Percentiles rank a stretch among this genome's conserved stretches.
phyloP scores from a whole-genome alignment of 1,284 basidiomycete genomes.

The Tremellales sp. region DNA sequence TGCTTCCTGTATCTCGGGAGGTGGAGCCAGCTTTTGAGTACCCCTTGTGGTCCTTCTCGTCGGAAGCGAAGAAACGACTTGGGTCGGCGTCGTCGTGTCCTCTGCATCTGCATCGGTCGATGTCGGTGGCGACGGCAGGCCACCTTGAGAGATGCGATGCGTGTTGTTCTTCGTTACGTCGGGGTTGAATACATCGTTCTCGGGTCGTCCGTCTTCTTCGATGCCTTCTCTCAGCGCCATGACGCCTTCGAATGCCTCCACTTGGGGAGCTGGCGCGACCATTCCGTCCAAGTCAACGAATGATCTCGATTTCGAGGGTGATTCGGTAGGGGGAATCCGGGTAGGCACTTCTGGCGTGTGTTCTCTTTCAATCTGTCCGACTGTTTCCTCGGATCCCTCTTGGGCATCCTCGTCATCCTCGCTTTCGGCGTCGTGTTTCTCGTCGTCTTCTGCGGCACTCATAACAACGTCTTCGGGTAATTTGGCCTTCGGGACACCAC shows the following conservation, averaged over 20 bases:
- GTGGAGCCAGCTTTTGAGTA: background rate
- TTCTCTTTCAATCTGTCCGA: background rate
- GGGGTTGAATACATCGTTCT: background rate
- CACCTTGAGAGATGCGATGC: constrained; percentile 13
- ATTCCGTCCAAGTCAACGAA: constrained; percentile 12
- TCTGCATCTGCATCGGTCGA: constrained; percentile 6
- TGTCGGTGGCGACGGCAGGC: constrained; percentile 14
- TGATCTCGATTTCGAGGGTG: constrained; percentile 2
- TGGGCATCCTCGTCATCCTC: background rate
- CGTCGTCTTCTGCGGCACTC: background rate
- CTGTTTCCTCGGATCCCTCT: no score
- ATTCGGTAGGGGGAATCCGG: background rate
- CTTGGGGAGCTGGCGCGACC: constrained; percentile 7
- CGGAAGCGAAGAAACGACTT: background rate
- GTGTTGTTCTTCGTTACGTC: background rate
- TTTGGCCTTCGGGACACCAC: background rate
- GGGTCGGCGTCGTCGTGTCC: background rate
- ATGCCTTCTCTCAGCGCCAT: constrained; percentile 19
- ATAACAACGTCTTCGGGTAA: no score
- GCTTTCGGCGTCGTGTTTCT: background rate
- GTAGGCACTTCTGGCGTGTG: background rate
- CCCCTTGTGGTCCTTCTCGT: background rate
- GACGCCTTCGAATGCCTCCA: constrained; percentile 13
- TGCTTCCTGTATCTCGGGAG: background rate
- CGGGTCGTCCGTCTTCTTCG: constrained; percentile 16